phyloP scores from a whole-genome alignment of 192 early-diverging fungal genomes.

The Umbelopsis sp. region DNA sequence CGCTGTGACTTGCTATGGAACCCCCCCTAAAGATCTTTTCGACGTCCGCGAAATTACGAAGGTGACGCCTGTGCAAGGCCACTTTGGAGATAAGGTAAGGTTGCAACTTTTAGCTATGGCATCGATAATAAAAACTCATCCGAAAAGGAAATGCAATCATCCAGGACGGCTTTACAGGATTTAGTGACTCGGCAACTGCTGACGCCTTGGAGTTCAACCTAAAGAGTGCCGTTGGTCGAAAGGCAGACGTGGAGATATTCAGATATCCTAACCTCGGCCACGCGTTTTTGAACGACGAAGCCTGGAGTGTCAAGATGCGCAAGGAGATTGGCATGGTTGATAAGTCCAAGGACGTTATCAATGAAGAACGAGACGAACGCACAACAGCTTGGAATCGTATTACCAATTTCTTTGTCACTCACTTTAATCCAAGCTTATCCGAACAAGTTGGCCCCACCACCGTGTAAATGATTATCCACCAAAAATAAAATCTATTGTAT shows the following conservation, averaged over 20 bases:
- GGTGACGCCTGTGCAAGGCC: constrained; percentile 32
- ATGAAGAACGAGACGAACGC: constrained; percentile 31
- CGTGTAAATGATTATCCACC: neutral
- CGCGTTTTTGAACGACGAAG: constrained; percentile 44
- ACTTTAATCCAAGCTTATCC: neutral
- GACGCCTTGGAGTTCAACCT: constrained; percentile 25
- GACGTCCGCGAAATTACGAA: constrained; percentile 28
- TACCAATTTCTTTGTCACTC: constrained; percentile 21
- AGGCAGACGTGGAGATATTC: constrained; percentile 20
- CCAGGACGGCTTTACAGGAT: constrained; percentile 33
- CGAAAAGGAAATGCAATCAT: too few species aligned
- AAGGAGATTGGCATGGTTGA: constrained; percentile 40
- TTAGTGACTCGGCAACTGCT: constrained; percentile 34
- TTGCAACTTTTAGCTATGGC: neutral
- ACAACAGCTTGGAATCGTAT: constrained; percentile 35
- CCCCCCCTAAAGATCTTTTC: constrained; percentile 24
- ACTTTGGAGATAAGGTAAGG: constrained; percentile 31
- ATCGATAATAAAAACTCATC: too few species aligned
- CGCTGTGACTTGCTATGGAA: constrained; percentile 38
- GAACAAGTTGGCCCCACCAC: neutral
- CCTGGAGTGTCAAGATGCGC: constrained; percentile 29
- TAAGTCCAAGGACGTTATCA: constrained; percentile 26
- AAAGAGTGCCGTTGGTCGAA: constrained; percentile 14
- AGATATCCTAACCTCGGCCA: constrained; percentile 41
- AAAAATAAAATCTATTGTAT: too few species aligned